Evolutionary conservation across 2,329 filamentous ascomycete genomes (phyloP).

Genomic region (Hypoxylon sp.): DNA sequence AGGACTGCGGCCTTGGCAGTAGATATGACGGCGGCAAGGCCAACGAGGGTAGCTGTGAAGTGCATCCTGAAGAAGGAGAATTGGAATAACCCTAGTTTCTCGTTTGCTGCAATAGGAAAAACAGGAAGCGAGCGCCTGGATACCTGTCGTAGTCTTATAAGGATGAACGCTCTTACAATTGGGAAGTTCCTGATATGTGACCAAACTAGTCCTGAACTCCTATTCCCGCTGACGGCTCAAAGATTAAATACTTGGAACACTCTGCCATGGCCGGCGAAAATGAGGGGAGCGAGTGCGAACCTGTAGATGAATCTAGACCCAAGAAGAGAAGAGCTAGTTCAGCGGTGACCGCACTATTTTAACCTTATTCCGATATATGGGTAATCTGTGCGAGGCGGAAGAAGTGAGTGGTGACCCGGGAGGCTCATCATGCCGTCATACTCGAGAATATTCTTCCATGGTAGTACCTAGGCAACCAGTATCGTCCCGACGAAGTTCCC

Average conservation of each 20-base stretch:
- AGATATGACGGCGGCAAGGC: conserved; percentile 15
- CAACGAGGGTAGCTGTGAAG: conserved; percentile 18
- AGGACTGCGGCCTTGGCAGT: conserved; percentile 18
- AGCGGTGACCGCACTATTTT: neutral
- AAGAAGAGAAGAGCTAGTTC: neutral
- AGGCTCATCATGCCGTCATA: conserved; percentile 26
- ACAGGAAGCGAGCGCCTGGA: neutral
- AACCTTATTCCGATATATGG: conserved; percentile 23
- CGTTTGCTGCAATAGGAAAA: neutral
- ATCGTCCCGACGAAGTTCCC: neutral
- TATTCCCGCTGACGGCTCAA: conserved; percentile 3
- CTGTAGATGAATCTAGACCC: conserved; percentile 13
- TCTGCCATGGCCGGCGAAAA: conserved; percentile 5
- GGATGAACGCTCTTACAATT: conserved; percentile 5
- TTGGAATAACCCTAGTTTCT: conserved; percentile 8
- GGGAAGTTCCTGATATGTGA: neutral
- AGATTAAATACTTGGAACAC: conserved; percentile 25
- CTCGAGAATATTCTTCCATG: conserved; percentile 1
- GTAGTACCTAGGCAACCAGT: neutral
- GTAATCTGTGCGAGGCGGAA: neutral
- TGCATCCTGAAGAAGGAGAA: conserved; percentile 26
- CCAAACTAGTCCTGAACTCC: conserved; percentile 7
- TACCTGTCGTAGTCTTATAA: conserved; percentile 19
- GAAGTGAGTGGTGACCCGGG: conserved; percentile 3
- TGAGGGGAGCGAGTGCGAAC: neutral